Evolutionary conservation across 495 filamentous ascomycete genomes (phyloP).

Genomic region (Penicillium chermesinum): DNA sequence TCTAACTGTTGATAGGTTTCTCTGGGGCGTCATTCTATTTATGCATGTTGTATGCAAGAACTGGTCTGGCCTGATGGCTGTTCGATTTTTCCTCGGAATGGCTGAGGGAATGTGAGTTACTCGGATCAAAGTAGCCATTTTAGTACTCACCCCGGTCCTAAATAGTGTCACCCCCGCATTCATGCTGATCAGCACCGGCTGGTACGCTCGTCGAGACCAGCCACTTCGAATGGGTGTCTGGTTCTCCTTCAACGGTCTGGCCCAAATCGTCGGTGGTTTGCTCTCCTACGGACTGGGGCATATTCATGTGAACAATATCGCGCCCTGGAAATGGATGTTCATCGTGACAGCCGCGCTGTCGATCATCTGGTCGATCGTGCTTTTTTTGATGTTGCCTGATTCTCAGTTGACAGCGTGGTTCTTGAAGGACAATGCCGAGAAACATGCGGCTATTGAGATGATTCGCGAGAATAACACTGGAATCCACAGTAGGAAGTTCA

Average conservation of each 20-base stretch:
- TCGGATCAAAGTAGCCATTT: too few species aligned
- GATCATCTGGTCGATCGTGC: conserved; percentile 19
- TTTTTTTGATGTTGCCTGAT: conserved; percentile 42
- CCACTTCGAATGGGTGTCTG: conserved; percentile 48
- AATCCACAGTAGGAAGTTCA: conserved; percentile 52
- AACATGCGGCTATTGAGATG: conserved; percentile 47
- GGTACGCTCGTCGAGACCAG: conserved; percentile 54
- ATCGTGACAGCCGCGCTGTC: conserved; percentile 57
- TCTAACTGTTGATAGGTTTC: too few species aligned
- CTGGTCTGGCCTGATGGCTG: conserved; percentile 40
- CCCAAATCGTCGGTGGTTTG: conserved; percentile 29
- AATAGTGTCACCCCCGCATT: conserved; percentile 54
- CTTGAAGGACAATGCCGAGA: conserved; percentile 39
- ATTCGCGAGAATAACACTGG: conserved; percentile 50
- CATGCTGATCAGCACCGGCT: conserved; percentile 50
- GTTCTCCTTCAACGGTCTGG: conserved; percentile 55
- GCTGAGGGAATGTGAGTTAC: too few species aligned
- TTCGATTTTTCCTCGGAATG: conserved; percentile 51
- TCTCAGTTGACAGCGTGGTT: conserved; percentile 43
- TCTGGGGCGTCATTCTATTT: conserved; percentile 49
- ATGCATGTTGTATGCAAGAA: conserved; percentile 41
- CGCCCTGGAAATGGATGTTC: conserved; percentile 60
- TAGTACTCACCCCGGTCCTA: too few species aligned
- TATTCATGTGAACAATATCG: conserved; percentile 54
- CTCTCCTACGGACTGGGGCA: conserved; percentile 51